Conservation (phyloP, 1,284 basidiomycete species). For the Moniliella sp. region DNA sequence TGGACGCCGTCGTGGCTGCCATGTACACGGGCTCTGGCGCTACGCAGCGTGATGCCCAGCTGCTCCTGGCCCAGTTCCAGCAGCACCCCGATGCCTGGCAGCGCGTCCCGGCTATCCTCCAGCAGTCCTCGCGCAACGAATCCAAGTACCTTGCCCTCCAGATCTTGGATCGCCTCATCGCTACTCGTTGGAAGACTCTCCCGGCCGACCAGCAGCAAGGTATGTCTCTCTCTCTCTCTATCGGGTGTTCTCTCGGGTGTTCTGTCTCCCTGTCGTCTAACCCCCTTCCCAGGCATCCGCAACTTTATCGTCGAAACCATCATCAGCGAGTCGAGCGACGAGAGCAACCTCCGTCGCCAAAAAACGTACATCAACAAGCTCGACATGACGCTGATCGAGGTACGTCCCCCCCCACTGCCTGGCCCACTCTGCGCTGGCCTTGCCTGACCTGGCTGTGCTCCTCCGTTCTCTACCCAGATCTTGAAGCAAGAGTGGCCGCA, state of each 20-base stretch:
- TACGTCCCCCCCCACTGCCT: slow-evolving; percentile 33
- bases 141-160: slow-evolving; percentile 29
- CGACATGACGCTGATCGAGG: slow-evolving; percentile 83
- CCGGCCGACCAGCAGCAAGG: slow-evolving; percentile 54
- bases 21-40: slow-evolving; percentile 24
- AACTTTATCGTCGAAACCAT: slow-evolving; percentile 90
- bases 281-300: slow-evolving; percentile 56
- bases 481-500: slow-evolving; percentile 99
- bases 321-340: slow-evolving; percentile 71
- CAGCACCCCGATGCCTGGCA: slow-evolving; percentile 97
- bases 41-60: slow-evolving; percentile 22
- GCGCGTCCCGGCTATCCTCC: slow-evolving; percentile 84
- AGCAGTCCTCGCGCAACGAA: no score
- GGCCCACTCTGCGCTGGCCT: slow-evolving; percentile 2
- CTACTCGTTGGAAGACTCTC: slow-evolving; percentile 81
- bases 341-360: slow-evolving; percentile 55
- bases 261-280: no score
- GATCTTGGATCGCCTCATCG: slow-evolving; percentile 47
- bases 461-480: no score
- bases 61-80: slow-evolving; percentile 51
- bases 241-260: no score
- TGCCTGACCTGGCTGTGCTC: slow-evolving; percentile 39
- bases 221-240: slow-evolving; percentile 1
- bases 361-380: slow-evolving; percentile 93
- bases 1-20: slow-evolving; percentile 29